Evolutionary conservation across 1,139 yeast species (phyloP), one percentile per base, ranked within the genome.

Genomic region (Geotrichum cucujoidarum): DNA sequence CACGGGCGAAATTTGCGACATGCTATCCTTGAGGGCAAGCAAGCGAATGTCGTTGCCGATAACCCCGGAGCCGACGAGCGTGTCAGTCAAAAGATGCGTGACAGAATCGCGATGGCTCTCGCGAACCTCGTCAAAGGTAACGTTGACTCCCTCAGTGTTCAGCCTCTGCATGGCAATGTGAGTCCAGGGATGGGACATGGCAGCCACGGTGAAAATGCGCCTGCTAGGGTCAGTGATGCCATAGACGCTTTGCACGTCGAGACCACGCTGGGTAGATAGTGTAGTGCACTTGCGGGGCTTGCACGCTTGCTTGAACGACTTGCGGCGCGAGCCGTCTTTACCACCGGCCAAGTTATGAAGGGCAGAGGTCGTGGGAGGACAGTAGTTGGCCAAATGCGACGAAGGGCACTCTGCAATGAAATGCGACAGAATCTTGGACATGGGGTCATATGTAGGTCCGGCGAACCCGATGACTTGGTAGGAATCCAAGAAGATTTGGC

Each of bases 1-100:
- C 13, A 20, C 16, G 2, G 24, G 11, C 2, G 46, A 11, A n/a
- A 2, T 14, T 14, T 46, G 46, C 25, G 33, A 40, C 21, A 47
- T 44, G 11, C 50, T 18, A 17, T 50, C 53, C 21, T 50, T 50
- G 16, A 50, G 32, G 8, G 42, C 45, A 4, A 40, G 33, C 14
- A 47, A 18, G 18, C 46, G 44, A 11, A 43, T 21, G 3, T 43
- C 41, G 1, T 41, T 17, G n/a, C 43, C 35, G 14, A 43, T 37
- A n/a, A 33, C 43, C 8, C 29, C 44, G 14, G 38, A 18, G 16
- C 40, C 45, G 10, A 49, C 16, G 7, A 49, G 24, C 4, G 43
- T 17, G 21, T 35, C 40, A 17, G 47, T 41, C 8, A 47, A 21
- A n/a, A 5, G 35, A 5, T 25, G 43, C n/a, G 42, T 24, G 10